Evolutionary conservation across 306 rosid species (phyloP).

Genomic region (Cucurbita moschata): DNA sequence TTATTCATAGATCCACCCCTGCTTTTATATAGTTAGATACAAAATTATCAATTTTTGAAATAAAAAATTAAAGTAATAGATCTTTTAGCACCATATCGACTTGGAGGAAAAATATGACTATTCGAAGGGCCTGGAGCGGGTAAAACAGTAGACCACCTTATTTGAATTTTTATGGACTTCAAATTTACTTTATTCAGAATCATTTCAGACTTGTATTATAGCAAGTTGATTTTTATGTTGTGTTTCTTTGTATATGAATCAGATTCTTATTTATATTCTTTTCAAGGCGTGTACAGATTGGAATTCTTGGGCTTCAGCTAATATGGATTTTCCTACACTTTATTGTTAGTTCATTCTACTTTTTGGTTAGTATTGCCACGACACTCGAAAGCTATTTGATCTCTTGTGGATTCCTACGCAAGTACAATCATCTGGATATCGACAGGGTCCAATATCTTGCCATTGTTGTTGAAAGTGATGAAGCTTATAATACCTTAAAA

Average conservation of each 20-base stretch:
- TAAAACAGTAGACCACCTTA: not conserved
- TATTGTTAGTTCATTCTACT: conserved; percentile 32
- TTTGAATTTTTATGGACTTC: not conserved
- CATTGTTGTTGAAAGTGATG: conserved; percentile 74
- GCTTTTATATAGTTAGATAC: too few relatives aligned
- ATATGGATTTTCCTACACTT: conserved; percentile 58
- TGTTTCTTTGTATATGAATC: not conserved
- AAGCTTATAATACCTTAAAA: conserved; percentile 43
- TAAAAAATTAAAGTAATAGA: too few relatives aligned
- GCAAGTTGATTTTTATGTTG: not conserved
- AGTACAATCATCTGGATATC: conserved; percentile 31
- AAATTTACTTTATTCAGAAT: not conserved
- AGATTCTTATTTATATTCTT: conserved; percentile 15
- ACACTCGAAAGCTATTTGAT: conserved; percentile 49
- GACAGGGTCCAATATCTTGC: conserved; percentile 47
- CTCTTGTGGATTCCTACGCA: conserved; percentile 38
- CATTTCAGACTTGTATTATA: not conserved
- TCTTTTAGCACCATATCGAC: too few relatives aligned
- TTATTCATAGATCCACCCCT: too few relatives aligned
- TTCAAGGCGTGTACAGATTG: conserved; percentile 39
- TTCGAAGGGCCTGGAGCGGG: too few relatives aligned
- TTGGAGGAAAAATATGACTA: too few relatives aligned
- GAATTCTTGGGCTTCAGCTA: conserved; percentile 35
- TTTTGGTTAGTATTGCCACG: conserved; percentile 12
- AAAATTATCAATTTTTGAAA: too few relatives aligned